Percentiles rank a stretch among this genome's conserved stretches.
Evolutionary conservation across 306 rosid genomes (phyloP).

Genomic region (Lathyrus tuberosus): DNA sequence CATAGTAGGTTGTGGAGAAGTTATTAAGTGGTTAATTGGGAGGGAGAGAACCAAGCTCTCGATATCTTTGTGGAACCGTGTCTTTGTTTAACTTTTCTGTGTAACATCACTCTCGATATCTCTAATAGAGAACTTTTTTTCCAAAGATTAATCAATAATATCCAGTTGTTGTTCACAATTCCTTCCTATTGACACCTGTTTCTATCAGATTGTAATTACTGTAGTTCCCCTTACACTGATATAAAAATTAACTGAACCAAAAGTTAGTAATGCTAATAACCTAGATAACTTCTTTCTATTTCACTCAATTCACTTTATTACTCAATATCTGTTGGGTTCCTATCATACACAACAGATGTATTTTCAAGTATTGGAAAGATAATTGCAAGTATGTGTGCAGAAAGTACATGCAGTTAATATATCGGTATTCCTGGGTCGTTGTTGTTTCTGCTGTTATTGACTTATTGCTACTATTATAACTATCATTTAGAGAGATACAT

Average conservation of each 20-base stretch:
- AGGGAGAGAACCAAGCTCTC: background rate
- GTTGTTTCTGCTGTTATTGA: background rate
- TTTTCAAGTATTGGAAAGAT: background rate
- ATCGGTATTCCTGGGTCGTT: background rate
- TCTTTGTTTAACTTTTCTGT: background rate
- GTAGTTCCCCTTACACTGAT: background rate
- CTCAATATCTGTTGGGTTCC: background rate
- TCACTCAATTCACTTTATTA: background rate
- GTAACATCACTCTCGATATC: background rate
- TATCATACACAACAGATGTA: background rate
- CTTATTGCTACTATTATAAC: background rate
- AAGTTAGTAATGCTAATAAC: slow-evolving; percentile 19
- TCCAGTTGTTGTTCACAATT: background rate
- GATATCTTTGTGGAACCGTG: background rate
- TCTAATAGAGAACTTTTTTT: background rate
- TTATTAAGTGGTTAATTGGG: background rate
- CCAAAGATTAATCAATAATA: no score
- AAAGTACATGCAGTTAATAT: no score
- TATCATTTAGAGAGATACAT: slow-evolving; percentile 9
- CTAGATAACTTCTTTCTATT: slow-evolving; percentile 5
- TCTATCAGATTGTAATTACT: background rate
- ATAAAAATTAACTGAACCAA: slow-evolving; percentile 13
- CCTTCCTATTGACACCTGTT: background rate
- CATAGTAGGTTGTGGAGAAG: background rate
- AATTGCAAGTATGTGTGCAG: background rate